These are phyloP conservation scores for Yarrowia sp. DNA, from an alignment of 805 yeast genomes.

Conservation along the genomic window DNA sequence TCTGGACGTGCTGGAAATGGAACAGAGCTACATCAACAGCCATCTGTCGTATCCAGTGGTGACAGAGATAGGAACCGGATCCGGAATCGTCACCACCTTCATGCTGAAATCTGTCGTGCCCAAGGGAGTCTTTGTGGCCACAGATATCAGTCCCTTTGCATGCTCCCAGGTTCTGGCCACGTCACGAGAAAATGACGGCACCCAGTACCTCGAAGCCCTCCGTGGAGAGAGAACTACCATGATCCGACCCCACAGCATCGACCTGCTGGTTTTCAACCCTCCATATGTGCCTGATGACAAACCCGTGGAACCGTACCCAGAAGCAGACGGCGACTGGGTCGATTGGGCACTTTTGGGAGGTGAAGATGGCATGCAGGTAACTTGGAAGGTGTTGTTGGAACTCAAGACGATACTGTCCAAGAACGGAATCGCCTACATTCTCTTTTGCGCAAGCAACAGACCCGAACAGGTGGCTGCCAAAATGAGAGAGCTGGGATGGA, in stretches of 20 bases:
- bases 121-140: conserved; percentile 54
- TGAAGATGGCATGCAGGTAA: conserved; percentile 81
- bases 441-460: conserved; percentile 87
- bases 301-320: conserved; percentile 54
- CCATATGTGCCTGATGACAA: conserved; percentile 90
- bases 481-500: conserved; percentile 56
- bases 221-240: conserved; percentile 59
- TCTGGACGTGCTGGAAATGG: conserved; percentile 72
- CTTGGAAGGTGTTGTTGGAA: conserved; percentile 56
- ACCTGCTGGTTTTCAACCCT: conserved; percentile 83
- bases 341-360: conserved; percentile 93
- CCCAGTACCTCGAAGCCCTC: conserved; percentile 43
- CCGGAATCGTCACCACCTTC: conserved; percentile 85
- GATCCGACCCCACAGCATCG: conserved; percentile 50
- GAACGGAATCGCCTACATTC: conserved; percentile 75
- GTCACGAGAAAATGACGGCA: conserved; percentile 35
- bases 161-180: conserved; percentile 53
- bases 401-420: conserved; percentile 53
- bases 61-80: conserved; percentile 86
- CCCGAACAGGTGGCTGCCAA: conserved; percentile 57
- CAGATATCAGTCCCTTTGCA: conserved; percentile 81
- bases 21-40: conserved; percentile 33
- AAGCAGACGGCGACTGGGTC: conserved; percentile 64
- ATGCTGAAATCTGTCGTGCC: conserved; percentile 57
- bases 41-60: conserved; percentile 50